phyloP scores from a whole-genome alignment of 257 asterid genomes.

The Echites panduratus region DNA sequence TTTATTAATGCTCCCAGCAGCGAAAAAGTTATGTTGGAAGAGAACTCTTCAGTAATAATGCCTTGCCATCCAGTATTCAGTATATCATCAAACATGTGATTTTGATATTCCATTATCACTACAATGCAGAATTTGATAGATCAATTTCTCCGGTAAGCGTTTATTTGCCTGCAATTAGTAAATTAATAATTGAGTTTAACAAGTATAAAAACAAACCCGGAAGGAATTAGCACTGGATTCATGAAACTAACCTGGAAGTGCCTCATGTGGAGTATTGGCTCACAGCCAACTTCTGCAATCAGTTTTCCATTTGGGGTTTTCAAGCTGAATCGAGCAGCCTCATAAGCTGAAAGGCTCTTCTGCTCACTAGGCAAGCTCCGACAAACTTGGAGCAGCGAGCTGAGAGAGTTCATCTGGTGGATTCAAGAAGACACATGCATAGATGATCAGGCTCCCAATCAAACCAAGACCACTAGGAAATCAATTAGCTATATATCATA shows the following conservation, averaged over 20 bases:
- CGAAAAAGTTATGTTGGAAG: constrained; percentile 9
- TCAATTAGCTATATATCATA: no score
- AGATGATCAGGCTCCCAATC: neutral
- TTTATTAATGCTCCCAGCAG: neutral
- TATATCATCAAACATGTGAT: neutral
- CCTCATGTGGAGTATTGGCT: constrained; percentile 94
- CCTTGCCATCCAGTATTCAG: constrained; percentile 7
- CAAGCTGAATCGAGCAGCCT: constrained; percentile 76
- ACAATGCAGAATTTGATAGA: constrained; percentile 58
- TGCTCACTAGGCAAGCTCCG: constrained; percentile 53
- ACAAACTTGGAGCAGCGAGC: constrained; percentile 71
- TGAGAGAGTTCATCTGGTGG: constrained; percentile 84
- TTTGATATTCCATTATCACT: constrained; percentile 24
- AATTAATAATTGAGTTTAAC: neutral
- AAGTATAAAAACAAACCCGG: neutral
- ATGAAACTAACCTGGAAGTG: constrained; percentile 68
- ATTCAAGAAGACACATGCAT: constrained; percentile 11
- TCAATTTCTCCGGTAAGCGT: constrained; percentile 62
- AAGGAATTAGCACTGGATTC: neutral
- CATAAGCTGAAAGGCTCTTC: constrained; percentile 52
- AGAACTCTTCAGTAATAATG: constrained; percentile 1
- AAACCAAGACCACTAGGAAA: neutral
- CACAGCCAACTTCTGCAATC: constrained; percentile 94
- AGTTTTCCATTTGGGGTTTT: constrained; percentile 75
- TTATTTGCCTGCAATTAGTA: constrained; percentile 57